These are phyloP conservation scores for Centella asiatica DNA, from an alignment of 129 eudicot genomes.

Conservation along the genomic window DNA sequence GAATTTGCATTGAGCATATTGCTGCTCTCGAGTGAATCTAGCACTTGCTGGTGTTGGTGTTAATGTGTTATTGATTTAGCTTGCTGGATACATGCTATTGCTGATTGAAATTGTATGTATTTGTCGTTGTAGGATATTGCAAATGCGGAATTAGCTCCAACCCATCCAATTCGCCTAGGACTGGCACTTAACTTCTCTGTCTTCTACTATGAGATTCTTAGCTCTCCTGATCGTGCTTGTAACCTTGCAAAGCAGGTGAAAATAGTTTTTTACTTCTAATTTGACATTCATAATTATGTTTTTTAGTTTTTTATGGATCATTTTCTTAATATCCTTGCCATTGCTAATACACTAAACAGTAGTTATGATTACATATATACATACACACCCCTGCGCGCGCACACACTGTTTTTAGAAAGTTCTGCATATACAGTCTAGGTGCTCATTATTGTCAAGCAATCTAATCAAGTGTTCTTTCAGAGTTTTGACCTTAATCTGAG, in stretches of 20 bases:
- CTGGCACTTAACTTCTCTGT: conserved; percentile 82
- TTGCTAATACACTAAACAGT: too few species aligned
- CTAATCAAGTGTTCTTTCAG: too few species aligned
- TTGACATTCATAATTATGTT: background rate
- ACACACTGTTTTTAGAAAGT: too few species aligned
- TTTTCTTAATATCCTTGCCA: too few species aligned
- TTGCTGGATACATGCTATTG: background rate
- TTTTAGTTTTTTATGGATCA: too few species aligned
- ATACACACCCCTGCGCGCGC: too few species aligned
- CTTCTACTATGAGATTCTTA: conserved; percentile 76
- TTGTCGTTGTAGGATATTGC: conserved; percentile 62
- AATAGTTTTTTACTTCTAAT: background rate
- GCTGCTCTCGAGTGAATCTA: background rate
- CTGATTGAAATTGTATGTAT: background rate
- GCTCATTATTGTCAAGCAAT: too few species aligned
- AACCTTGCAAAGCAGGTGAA: conserved; percentile 82
- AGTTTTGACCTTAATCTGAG: background rate
- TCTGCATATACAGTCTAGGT: too few species aligned
- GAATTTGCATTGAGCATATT: too few species aligned
- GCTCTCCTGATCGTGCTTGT: conserved; percentile 83
- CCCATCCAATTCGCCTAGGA: conserved; percentile 84
- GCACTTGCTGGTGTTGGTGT: background rate
- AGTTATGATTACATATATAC: too few species aligned
- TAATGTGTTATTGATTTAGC: background rate
- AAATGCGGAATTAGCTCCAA: conserved; percentile 64